These are phyloP conservation scores for Strigomonas culicis DNA, from an alignment of 208 protist genomes.

Conservation along the genomic window DNA sequence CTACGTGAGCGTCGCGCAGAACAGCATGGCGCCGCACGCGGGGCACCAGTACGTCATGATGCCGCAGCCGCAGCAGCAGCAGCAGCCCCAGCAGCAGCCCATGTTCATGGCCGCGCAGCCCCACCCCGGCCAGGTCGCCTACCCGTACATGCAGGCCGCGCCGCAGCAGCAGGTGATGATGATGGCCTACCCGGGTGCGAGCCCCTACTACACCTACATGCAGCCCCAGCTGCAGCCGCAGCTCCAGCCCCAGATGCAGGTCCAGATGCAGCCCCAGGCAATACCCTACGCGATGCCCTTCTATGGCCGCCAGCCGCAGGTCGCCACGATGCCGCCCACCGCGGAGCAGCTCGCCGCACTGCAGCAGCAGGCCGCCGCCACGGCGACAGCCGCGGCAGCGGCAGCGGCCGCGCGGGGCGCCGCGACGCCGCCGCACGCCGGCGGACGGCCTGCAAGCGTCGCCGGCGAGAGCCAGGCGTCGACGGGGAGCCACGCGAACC, in stretches of 20 bases:
- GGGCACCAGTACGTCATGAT: background rate
- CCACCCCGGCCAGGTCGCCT: background rate
- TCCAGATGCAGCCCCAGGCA: no score
- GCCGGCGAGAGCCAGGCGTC: slow-evolving; percentile 1
- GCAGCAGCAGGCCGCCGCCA: background rate
- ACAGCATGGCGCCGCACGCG: background rate
- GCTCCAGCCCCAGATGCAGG: background rate
- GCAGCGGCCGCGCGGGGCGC: no score
- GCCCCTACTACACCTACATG: background rate
- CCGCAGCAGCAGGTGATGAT: no score
- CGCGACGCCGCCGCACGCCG: background rate
- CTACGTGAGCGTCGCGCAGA: slow-evolving; percentile 4
- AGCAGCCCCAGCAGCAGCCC: slow-evolving; percentile 6
- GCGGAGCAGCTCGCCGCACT: background rate
- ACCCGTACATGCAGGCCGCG: no score
- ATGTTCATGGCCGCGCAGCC: background rate
- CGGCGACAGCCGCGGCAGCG: background rate
- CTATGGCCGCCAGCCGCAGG: background rate
- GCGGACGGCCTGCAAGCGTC: background rate
- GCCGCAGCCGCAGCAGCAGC: slow-evolving; percentile 24
- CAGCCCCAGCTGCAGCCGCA: background rate
- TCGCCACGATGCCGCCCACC: background rate
- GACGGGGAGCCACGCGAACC: background rate
- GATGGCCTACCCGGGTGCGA: background rate
- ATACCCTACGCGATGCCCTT: background rate